Base-by-base conservation (phyloP, 2,329 filamentous ascomycete species). In the Talaromyces islandicus region DNA sequence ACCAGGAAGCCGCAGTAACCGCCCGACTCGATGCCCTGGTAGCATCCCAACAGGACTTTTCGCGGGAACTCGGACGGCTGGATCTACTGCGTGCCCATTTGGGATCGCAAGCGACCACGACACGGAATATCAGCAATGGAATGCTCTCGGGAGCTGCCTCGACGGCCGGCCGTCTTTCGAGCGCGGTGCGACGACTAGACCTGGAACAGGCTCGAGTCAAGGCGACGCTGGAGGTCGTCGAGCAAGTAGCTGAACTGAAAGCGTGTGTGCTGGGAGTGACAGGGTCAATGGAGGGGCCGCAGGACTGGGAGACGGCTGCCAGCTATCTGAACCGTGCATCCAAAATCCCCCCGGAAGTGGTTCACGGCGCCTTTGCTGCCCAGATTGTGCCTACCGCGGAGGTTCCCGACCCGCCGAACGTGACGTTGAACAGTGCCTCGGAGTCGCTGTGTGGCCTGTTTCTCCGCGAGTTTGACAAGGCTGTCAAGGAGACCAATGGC, bases 301-400 rank as follows among this genome's bases (percentile, higher is more conserved):
- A 99, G 75, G 94, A 99, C 78, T 99, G 94, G 94, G 94, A 99
- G 75, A 94, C 91, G 3, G 94, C 94, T 3, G 94, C 94, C 1
- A 89, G 85, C 53, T 97, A 97, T 74, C 83, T 99, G 61, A 86
- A 89, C 64, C 85, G 93, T 51, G 92, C 94, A 7, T 87, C 87
- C 62, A 87, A 89, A 66, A 87, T 99, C 12, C 92, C 93, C 0
- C 83, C 87, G 56, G 82, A 88, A 1, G 93, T 99, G 56, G 82
- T 92, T 56, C 84, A 89, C 65, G 91, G 94, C 27, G 84, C 86
- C 17, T 99, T 99, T 71, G 93, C 94, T 0, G 89, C 92, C 38
- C 86, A 91, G 64, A 93, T 96, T 71, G 94, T 99, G 9, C 94
- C 94, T 0, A 97, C 91, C 1, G 90, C 95, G 6, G 94, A 99